A percentile compares a stretch with the other conserved stretches of the same genome.
phyloP scores from a whole-genome alignment of 1,139 yeast species.

The Diutina siamensis region DNA sequence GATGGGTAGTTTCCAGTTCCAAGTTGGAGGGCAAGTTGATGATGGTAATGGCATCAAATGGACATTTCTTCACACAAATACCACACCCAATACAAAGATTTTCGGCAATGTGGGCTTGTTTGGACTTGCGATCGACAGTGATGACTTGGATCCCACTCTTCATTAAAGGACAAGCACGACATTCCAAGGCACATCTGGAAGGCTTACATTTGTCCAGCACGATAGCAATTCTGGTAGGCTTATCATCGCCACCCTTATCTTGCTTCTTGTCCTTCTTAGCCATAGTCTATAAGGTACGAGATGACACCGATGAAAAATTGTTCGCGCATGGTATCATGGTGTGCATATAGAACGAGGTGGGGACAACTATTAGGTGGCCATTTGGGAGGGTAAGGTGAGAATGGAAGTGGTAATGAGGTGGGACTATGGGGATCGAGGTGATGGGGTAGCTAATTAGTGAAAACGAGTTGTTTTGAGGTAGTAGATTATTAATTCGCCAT shows the following conservation, averaged over 20 bases:
- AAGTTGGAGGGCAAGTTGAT: slow-evolving; percentile 93
- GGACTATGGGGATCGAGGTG: neutral
- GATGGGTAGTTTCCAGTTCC: slow-evolving; percentile 85
- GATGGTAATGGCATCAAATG: slow-evolving; percentile 91
- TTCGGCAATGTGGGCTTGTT: slow-evolving; percentile 94
- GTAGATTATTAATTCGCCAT: neutral
- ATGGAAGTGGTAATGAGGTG: too few relatives aligned
- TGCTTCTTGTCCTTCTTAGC: slow-evolving; percentile 1
- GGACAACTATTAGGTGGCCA: neutral
- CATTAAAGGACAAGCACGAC: slow-evolving; percentile 95
- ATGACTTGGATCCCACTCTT: slow-evolving; percentile 96
- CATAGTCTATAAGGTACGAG: neutral
- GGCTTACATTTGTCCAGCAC: slow-evolving; percentile 96
- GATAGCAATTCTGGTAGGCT: slow-evolving; percentile 22
- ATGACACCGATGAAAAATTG: neutral
- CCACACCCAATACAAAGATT: slow-evolving; percentile 97
- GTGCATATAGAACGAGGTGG: neutral
- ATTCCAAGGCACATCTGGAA: slow-evolving; percentile 95
- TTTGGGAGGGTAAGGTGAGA: too few relatives aligned
- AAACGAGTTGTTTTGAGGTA: too few relatives aligned
- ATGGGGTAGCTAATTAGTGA: too few relatives aligned
- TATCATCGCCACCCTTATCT: neutral
- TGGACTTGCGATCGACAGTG: slow-evolving; percentile 83
- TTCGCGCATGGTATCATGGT: neutral
- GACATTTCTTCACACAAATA: slow-evolving; percentile 97